Conservation (phyloP, 305 asterid species). For the Galium porrigens region DNA sequence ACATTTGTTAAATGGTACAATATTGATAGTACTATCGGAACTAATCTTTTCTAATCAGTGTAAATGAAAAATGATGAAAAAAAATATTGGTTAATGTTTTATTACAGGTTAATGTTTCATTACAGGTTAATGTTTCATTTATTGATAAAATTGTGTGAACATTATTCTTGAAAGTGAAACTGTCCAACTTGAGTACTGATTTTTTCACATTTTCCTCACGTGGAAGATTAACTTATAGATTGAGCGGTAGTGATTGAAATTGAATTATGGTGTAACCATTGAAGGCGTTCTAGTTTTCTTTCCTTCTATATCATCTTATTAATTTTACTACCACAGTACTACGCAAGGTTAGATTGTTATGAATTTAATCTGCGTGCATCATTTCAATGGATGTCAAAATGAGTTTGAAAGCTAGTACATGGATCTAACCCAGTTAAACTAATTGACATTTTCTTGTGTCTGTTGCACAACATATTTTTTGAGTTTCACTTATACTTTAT, state of each 20-base stretch:
- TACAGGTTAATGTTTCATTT: neutral
- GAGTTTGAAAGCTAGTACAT: neutral
- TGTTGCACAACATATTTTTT: neutral
- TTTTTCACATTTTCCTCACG: too few relatives aligned
- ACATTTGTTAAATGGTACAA: neutral
- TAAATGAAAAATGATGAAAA: neutral
- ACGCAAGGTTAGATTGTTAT: too few relatives aligned
- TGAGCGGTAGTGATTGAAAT: too few relatives aligned
- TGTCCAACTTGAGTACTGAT: too few relatives aligned
- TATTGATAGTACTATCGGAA: neutral
- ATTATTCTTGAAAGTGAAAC: neutral
- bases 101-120: neutral
- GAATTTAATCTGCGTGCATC: too few relatives aligned
- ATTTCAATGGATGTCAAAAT: too few relatives aligned
- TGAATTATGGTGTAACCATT: too few relatives aligned
- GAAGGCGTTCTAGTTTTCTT: neutral
- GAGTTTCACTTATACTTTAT: neutral
- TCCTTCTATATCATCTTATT: too few relatives aligned
- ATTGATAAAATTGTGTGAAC: neutral
- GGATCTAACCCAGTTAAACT: neutral
- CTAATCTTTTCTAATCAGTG: neutral
- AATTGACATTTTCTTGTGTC: neutral
- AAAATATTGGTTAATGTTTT: neutral
- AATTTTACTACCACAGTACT: too few relatives aligned
- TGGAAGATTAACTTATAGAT: too few relatives aligned